Base-by-base conservation (phyloP, 345 rosid species). In the Salix dunnii region DNA sequence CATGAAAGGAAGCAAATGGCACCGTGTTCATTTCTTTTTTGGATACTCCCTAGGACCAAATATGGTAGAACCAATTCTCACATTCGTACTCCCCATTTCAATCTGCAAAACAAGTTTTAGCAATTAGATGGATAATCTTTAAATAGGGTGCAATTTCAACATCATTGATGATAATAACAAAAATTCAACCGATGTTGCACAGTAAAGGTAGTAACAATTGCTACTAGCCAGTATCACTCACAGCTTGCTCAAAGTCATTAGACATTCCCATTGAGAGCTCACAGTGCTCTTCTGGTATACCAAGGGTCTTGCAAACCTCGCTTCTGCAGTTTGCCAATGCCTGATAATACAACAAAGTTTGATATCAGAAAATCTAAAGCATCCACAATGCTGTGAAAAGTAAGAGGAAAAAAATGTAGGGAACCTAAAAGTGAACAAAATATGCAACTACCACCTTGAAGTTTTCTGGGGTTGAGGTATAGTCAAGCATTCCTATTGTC, bases 221-320 rank as follows among this genome's bases (percentile, higher is more conserved):
- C 27, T 46, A 6, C 28, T 31, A 7, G 36, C 8, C 21, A 25
- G 58, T 13, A 60, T 36, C 77, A 23, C 97, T 89, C 88, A 96
- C 99, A 2, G 99, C 99, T 80, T 73, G 91, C 79, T 96, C 98
- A 70, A 96, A 96, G 85, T 96, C 98, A 74, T 88, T 79, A 0
- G 97, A 96, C 99, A 96, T 96, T 72, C 99, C 99, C 98, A 96
- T 96, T 11, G 99, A 96, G 71, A 96, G 90, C 65, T 92, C 96
- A 75, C 97, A 96, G 74, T 93, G 92, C 64, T 92, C 94, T 85
- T 91, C 98, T 13, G 89, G 88, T 62, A 96, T 86, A 69, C 82
- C 92, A 68, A 96, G 94, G 40, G 83, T 92, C 83, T 86, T 81
- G 85, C 98, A 93, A 33, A 96, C 89, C 86, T 96, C 97, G 66